Conservation (phyloP, 345 rosid genomes). For the Populus nigra region DNA sequence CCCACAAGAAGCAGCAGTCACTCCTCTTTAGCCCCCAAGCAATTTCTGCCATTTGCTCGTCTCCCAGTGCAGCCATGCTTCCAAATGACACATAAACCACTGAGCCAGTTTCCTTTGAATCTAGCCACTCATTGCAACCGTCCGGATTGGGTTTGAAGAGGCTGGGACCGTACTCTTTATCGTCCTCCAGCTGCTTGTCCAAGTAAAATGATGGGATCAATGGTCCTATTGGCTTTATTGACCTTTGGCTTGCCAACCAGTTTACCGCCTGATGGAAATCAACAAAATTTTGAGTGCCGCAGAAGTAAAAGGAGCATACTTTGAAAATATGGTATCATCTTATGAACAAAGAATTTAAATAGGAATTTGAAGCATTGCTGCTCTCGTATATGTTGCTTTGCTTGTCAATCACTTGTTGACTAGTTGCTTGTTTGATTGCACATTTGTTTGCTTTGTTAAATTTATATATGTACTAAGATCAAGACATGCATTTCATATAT, state of each 20-base stretch:
- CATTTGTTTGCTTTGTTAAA: too few species aligned
- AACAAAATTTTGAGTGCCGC: too few species aligned
- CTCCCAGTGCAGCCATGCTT: constrained; percentile 44
- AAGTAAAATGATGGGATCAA: constrained; percentile 58
- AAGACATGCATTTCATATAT: too few species aligned
- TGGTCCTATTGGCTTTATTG: constrained; percentile 44
- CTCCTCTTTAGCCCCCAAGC: constrained; percentile 35
- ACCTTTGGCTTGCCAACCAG: constrained; percentile 8
- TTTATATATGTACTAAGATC: too few species aligned
- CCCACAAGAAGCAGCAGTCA: constrained; percentile 50
- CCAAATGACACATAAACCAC: constrained; percentile 61
- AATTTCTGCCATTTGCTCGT: constrained; percentile 47
- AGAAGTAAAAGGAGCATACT: too few species aligned
- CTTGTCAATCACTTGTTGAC: constrained; percentile 3
- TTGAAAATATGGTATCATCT: too few species aligned
- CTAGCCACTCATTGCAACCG: constrained; percentile 36
- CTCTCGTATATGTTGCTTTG: too few species aligned
- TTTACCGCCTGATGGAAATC: too few species aligned
- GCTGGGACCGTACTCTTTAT: constrained; percentile 45
- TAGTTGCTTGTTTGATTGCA: not conserved
- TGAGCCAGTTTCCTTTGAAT: constrained; percentile 36
- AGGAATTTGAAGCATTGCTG: too few species aligned
- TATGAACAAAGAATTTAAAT: too few species aligned
- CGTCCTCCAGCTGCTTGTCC: constrained; percentile 39
- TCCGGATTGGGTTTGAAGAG: not conserved